These are phyloP conservation scores for Ogataea pignaliae DNA, from an alignment of 805 yeast species.

Conservation along the genomic window DNA sequence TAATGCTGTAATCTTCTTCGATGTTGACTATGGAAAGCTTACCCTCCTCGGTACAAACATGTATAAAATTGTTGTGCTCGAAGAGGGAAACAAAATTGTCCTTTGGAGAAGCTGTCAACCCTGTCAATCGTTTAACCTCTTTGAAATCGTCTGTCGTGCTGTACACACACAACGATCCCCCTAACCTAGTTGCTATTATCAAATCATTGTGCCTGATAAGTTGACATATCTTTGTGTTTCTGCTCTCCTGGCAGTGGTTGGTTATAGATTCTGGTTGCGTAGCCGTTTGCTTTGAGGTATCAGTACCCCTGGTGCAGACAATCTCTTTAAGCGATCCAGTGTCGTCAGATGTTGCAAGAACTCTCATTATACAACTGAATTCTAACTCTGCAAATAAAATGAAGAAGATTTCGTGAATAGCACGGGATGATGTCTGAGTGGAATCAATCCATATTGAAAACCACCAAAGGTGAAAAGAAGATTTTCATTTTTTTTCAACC, in stretches of 20 bases:
- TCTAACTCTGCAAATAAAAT: neutral
- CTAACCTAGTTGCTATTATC: slow-evolving; percentile 38
- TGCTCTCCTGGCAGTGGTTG: slow-evolving; percentile 26
- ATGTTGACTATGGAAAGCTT: slow-evolving; percentile 24
- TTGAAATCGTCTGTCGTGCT: slow-evolving; percentile 22
- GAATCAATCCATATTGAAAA: neutral
- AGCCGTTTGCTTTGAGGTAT: slow-evolving; percentile 69
- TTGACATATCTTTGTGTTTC: slow-evolving; percentile 34
- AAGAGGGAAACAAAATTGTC: slow-evolving; percentile 39
- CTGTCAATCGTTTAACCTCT: slow-evolving; percentile 11
- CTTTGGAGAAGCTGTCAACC: slow-evolving; percentile 10
- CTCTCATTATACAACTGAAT: slow-evolving; percentile 40
- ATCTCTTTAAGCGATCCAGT: slow-evolving; percentile 64
- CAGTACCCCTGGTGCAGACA: slow-evolving; percentile 62
- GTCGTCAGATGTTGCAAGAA: slow-evolving; percentile 62
- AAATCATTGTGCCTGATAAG: slow-evolving; percentile 27
- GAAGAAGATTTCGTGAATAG: neutral
- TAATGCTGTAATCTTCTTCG: slow-evolving; percentile 21
- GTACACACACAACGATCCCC: slow-evolving; percentile 40
- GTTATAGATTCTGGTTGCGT: slow-evolving; percentile 55
- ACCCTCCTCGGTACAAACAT: slow-evolving; percentile 34
- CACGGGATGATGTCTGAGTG: neutral
- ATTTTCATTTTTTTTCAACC: too few relatives aligned
- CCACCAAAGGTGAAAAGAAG: too few relatives aligned
- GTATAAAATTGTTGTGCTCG: slow-evolving; percentile 20